phyloP scores from a whole-genome alignment of 2,329 filamentous ascomycete genomes.

The Colletotrichum viniferum region DNA sequence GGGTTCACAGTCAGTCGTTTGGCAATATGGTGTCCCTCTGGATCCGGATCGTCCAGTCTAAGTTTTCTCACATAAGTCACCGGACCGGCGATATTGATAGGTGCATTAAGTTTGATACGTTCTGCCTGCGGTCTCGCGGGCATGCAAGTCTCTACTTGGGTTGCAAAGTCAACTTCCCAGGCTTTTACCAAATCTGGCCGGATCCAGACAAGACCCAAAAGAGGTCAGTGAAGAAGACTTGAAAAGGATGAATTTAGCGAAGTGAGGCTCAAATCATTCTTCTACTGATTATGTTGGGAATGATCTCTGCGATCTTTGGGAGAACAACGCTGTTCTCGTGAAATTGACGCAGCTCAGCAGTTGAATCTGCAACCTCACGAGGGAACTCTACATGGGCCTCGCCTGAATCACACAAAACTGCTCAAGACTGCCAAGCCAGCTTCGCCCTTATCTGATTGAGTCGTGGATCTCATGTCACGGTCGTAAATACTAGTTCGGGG shows the following conservation, averaged over 20 bases:
- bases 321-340: not conserved
- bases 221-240: not conserved
- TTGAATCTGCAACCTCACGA: not conserved
- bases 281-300: not conserved
- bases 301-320: not conserved
- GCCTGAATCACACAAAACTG: not conserved
- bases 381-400: not conserved
- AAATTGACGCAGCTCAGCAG: not conserved
- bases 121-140: too few species aligned
- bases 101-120: too few species aligned
- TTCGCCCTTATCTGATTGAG: not conserved
- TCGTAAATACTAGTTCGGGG: not conserved
- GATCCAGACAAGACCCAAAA: not conserved
- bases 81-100: not conserved
- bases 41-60: too few species aligned
- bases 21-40: not conserved
- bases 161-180: not conserved
- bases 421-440: not conserved
- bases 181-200: not conserved
- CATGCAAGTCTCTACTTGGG: not conserved
- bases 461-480: not conserved
- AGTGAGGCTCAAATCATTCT: not conserved
- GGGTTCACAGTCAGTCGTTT: not conserved
- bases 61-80: not conserved
- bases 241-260: too few species aligned